phyloP scores from a whole-genome alignment of 2,329 filamentous ascomycete genomes.

The Paraphaeosphaeria sporulosa region DNA sequence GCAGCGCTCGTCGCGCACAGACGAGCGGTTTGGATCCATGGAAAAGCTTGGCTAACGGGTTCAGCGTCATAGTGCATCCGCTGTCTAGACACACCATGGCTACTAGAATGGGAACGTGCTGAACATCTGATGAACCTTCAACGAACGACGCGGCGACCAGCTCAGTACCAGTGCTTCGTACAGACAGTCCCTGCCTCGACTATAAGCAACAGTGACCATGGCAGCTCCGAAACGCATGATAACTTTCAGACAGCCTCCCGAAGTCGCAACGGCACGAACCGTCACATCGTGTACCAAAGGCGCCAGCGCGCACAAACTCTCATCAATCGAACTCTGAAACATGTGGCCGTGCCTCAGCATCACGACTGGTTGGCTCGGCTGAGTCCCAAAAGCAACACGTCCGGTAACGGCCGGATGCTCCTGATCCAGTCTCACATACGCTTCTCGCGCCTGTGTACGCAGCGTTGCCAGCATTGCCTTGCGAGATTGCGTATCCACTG shows the following conservation, averaged over 20 bases:
- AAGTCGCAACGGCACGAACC: not conserved
- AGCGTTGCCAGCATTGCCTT: constrained; percentile 1
- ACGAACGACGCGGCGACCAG: not conserved
- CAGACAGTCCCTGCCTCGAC: not conserved
- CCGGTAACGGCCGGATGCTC: constrained; percentile 7
- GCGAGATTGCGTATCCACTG: not conserved
- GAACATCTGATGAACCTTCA: not conserved
- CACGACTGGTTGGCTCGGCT: constrained; percentile 5
- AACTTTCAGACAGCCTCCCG: not conserved
- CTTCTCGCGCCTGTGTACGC: not conserved
- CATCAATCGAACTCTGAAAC: constrained; percentile 1
- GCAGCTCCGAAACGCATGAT: not conserved
- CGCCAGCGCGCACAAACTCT: not conserved
- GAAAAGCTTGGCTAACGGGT: constrained; percentile 11
- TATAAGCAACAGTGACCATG: not conserved
- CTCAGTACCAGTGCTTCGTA: not conserved
- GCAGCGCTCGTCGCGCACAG: not conserved
- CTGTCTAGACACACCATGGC: not conserved
- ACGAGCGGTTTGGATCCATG: constrained; percentile 1
- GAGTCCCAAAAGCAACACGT: not conserved
- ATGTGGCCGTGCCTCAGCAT: constrained; percentile 2
- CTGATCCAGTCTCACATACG: not conserved
- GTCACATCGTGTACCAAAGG: not conserved
- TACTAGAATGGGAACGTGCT: not conserved
- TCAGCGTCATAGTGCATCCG: constrained; percentile 9